Evolutionary conservation across 257 asterid species (phyloP).

Genomic region (Salvia splendens): DNA sequence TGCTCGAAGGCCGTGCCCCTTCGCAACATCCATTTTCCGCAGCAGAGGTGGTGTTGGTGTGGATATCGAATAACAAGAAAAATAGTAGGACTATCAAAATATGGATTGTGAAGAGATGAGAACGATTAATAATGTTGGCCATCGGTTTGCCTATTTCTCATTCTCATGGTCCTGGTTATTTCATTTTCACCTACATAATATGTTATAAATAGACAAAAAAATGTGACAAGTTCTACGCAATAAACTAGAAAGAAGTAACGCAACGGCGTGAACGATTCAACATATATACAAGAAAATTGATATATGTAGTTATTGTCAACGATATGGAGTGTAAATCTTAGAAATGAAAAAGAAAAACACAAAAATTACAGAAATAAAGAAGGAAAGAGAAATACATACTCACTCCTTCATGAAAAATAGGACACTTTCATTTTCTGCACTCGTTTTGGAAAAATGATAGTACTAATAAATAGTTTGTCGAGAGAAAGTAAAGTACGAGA

Average conservation of each 20-base stretch:
- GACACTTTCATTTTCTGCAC: too few species aligned
- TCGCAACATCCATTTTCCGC: not conserved
- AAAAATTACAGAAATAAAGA: too few species aligned
- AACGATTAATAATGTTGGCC: not conserved
- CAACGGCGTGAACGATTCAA: conserved; percentile 18
- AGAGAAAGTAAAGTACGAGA: too few species aligned
- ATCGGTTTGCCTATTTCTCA: not conserved
- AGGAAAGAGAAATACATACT: too few species aligned
- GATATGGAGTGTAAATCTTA: too few species aligned
- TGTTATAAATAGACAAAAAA: not conserved
- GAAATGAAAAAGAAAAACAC: too few species aligned
- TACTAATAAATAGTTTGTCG: too few species aligned
- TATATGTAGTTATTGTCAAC: not conserved
- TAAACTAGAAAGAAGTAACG: not conserved
- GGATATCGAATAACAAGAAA: not conserved
- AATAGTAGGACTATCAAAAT: not conserved
- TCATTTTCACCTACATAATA: too few species aligned
- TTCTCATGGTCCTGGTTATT: conserved; percentile 7
- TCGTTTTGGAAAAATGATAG: too few species aligned
- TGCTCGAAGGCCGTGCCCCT: not conserved
- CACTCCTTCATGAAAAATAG: too few species aligned
- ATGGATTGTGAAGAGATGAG: not conserved
- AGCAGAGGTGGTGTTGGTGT: not conserved
- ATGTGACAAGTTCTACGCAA: not conserved
- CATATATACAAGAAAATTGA: not conserved